Percentiles rank a stretch among this genome's conserved stretches.
Conservation (phyloP, 2,329 filamentous ascomycete species). For the Fusarium sp. region DNA sequence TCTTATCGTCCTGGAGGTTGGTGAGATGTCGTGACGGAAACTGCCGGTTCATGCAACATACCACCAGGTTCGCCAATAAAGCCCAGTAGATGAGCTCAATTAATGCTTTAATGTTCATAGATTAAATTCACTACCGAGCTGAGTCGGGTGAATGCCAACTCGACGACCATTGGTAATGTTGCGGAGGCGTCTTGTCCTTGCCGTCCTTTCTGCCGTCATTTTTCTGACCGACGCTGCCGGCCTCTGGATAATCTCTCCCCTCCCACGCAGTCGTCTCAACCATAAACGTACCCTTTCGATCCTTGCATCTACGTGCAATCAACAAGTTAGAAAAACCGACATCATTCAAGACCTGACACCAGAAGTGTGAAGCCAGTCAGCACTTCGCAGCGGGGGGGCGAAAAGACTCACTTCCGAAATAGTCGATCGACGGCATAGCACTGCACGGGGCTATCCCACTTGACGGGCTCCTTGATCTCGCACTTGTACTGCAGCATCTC, state of each 20-base stretch:
- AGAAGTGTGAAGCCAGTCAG: neutral
- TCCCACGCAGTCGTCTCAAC: constrained; percentile 73
- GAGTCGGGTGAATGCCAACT: constrained; percentile 49
- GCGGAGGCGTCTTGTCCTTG: constrained; percentile 30
- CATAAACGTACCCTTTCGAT: constrained; percentile 64
- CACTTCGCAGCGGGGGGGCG: neutral
- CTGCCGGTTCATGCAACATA: neutral
- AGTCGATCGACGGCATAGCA: constrained; percentile 66
- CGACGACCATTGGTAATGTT: constrained; percentile 48
- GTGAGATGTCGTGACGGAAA: neutral
- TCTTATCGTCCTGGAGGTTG: neutral
- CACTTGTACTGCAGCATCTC: constrained; percentile 69
- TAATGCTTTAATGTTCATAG: neutral
- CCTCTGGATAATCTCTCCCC: constrained; percentile 43
- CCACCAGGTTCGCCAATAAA: neutral
- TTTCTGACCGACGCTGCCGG: constrained; percentile 1
- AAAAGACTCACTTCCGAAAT: constrained; percentile 63
- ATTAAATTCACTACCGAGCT: constrained; percentile 24
- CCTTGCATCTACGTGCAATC: constrained; percentile 60
- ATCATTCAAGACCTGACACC: neutral
- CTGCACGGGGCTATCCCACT: constrained; percentile 56
- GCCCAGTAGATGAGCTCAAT: neutral
- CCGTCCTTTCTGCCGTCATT: constrained; percentile 28
- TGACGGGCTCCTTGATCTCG: constrained; percentile 58
- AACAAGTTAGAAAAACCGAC: constrained; percentile 6